Evolutionary conservation across 179 eudicot species (phyloP).

Genomic region (Nepenthes alata): DNA sequence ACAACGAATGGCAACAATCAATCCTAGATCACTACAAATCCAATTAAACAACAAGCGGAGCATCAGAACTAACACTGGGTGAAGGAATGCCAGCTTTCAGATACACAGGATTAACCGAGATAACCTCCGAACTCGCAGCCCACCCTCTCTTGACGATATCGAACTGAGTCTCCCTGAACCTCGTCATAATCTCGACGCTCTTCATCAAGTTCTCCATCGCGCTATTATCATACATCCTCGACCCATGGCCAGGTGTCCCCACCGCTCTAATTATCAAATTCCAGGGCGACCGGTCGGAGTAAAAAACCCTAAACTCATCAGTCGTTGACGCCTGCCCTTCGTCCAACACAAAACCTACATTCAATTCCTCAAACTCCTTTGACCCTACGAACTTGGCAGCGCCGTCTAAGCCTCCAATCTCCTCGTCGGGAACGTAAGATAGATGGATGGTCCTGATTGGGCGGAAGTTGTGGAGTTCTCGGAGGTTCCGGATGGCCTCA

Average conservation of each 20-base stretch:
- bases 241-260: slow-evolving; percentile 75
- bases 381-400: slow-evolving; percentile 43
- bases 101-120: slow-evolving; percentile 81
- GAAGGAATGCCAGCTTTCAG: slow-evolving; percentile 58
- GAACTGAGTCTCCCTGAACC: slow-evolving; percentile 63
- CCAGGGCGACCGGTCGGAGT: slow-evolving; percentile 80
- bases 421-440: slow-evolving; percentile 79
- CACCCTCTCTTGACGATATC: slow-evolving; percentile 66
- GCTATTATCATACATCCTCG: slow-evolving; percentile 57
- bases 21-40: not conserved
- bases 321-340: slow-evolving; percentile 70
- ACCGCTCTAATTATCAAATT: slow-evolving; percentile 50
- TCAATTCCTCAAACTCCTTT: slow-evolving; percentile 42
- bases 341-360: slow-evolving; percentile 69
- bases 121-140: slow-evolving; percentile 56
- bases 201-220: slow-evolving; percentile 88
- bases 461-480: slow-evolving; percentile 7
- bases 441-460: slow-evolving; percentile 60
- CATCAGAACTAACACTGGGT: slow-evolving; percentile 28
- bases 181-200: slow-evolving; percentile 54
- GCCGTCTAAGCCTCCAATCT: slow-evolving; percentile 72
- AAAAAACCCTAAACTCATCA: slow-evolving; percentile 67
- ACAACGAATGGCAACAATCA: not conserved
- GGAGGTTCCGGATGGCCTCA: slow-evolving; percentile 55
- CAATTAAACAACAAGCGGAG: not conserved